Evolutionary conservation across 805 yeast species (phyloP).

Genomic region (Ogataea dorogensis): DNA sequence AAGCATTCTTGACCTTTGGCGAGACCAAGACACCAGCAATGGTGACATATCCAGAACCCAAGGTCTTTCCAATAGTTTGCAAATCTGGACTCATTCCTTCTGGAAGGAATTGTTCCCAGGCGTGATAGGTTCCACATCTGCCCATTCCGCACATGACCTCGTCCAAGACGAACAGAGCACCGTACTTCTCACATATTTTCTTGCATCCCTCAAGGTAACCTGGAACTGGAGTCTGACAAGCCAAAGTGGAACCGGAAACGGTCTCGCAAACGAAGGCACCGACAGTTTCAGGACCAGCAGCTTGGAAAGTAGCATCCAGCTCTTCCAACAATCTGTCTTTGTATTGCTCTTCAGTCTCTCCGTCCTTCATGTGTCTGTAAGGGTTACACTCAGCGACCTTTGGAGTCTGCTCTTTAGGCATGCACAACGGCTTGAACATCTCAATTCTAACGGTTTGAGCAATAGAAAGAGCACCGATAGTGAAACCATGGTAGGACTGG

Average conservation of each 20-base stretch:
- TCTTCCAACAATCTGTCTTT: constrained; percentile 35
- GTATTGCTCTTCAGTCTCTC: constrained; percentile 40
- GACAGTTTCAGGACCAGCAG: constrained; percentile 41
- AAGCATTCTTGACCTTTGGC: constrained; percentile 39
- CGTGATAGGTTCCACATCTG: constrained; percentile 45
- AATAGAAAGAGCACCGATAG: constrained; percentile 42
- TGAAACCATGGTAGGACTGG: constrained; percentile 46
- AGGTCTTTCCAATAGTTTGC: constrained; percentile 46
- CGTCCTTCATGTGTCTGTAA: constrained; percentile 32
- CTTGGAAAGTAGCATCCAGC: constrained; percentile 38
- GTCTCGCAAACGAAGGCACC: constrained; percentile 41
- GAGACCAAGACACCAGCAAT: constrained; percentile 44
- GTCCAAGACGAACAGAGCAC: constrained; percentile 45
- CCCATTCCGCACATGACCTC: constrained; percentile 59
- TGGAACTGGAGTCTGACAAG: constrained; percentile 41
- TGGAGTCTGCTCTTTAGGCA: constrained; percentile 20
- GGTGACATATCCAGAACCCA: constrained; percentile 48
- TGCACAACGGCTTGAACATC: constrained; percentile 29
- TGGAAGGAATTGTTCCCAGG: constrained; percentile 28
- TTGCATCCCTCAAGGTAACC: constrained; percentile 45
- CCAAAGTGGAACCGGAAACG: constrained; percentile 44
- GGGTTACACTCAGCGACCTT: constrained; percentile 32
- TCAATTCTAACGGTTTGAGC: constrained; percentile 32
- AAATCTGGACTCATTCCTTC: constrained; percentile 42
- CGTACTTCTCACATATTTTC: constrained; percentile 48